Percentiles rank a stretch among this genome's conserved stretches.
phyloP scores from a whole-genome alignment of 176 grass and related monocot species.

The Phragmites australis region DNA sequence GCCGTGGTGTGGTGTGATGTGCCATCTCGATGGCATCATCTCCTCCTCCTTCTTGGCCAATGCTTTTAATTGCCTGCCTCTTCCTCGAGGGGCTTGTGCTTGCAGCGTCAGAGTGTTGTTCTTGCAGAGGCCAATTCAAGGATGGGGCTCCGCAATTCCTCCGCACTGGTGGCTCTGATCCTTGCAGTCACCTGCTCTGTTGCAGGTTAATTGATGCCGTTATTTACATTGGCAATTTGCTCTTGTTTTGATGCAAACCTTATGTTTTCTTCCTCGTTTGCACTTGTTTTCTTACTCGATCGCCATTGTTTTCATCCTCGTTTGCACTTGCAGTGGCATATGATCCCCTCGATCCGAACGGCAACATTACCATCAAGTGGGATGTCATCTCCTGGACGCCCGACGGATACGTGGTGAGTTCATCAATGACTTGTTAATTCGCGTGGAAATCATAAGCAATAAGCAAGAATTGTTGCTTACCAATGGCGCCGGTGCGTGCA shows the following conservation, averaged over 20 bases:
- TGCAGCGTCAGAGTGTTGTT: background rate
- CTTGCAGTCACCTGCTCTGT: slow-evolving; percentile 45
- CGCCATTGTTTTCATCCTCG: background rate
- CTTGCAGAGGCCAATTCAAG: background rate
- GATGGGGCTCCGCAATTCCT: slow-evolving; percentile 33
- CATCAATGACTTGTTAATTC: too few species aligned
- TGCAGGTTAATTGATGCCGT: slow-evolving; percentile 41
- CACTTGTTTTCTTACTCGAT: too few species aligned
- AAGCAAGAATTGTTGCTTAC: too few species aligned
- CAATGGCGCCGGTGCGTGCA: too few species aligned
- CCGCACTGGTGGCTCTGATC: slow-evolving; percentile 24
- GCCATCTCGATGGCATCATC: slow-evolving; percentile 36
- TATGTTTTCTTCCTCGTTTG: background rate
- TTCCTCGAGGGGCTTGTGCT: slow-evolving; percentile 16
- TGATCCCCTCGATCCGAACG: slow-evolving; percentile 76
- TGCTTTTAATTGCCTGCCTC: slow-evolving; percentile 21
- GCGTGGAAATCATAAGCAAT: too few species aligned
- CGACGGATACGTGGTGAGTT: slow-evolving; percentile 94
- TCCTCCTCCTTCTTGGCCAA: background rate
- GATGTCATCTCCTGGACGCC: slow-evolving; percentile 87
- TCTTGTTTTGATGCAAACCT: background rate
- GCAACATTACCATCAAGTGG: slow-evolving; percentile 97
- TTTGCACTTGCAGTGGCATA: slow-evolving; percentile 47
- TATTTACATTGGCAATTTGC: background rate
- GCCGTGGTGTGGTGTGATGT: slow-evolving; percentile 37